These are phyloP conservation scores for Forsythia viridissima DNA, from an alignment of 257 asterid species.

Conservation along the genomic window DNA sequence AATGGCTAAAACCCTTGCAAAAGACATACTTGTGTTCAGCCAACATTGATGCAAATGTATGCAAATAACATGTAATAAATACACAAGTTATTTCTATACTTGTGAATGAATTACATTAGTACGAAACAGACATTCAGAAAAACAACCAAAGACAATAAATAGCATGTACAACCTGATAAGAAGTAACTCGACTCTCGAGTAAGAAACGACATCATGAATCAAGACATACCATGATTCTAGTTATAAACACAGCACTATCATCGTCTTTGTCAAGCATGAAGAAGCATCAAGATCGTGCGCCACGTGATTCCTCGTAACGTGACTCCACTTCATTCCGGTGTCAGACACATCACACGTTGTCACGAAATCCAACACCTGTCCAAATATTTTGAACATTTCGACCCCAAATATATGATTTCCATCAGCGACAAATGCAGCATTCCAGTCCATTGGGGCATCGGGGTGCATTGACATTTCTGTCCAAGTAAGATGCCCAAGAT, in stretches of 20 bases:
- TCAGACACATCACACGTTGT: constrained; percentile 56
- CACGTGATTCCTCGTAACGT: constrained; percentile 66
- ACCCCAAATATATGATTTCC: constrained; percentile 68
- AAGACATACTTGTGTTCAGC: neutral
- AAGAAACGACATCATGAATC: constrained; percentile 2
- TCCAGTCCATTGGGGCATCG: constrained; percentile 99
- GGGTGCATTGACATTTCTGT: constrained; percentile 71
- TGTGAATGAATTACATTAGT: constrained; percentile 13
- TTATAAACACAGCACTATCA: constrained; percentile 76
- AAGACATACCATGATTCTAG: neutral
- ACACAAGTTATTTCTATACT: constrained; percentile 5
- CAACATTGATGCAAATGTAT: neutral
- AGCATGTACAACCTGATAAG: constrained; percentile 13
- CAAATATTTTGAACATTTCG: constrained; percentile 97
- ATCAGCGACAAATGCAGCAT: constrained; percentile 78
- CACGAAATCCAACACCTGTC: constrained; percentile 89
- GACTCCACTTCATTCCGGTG: constrained; percentile 55
- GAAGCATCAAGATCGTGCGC: constrained; percentile 80
- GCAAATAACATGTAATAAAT: neutral
- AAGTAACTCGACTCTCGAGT: constrained; percentile 18
- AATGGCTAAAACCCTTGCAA: neutral
- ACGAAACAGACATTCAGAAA: constrained; percentile 15
- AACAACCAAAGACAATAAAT: neutral
- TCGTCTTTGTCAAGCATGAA: constrained; percentile 85
- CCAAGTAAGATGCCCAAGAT: constrained; percentile 57